A percentile compares a stretch with the other conserved stretches of the same genome.
These are phyloP conservation scores for Penicillium sp. DNA, from an alignment of 2,329 filamentous ascomycete genomes.

Conservation along the genomic window DNA sequence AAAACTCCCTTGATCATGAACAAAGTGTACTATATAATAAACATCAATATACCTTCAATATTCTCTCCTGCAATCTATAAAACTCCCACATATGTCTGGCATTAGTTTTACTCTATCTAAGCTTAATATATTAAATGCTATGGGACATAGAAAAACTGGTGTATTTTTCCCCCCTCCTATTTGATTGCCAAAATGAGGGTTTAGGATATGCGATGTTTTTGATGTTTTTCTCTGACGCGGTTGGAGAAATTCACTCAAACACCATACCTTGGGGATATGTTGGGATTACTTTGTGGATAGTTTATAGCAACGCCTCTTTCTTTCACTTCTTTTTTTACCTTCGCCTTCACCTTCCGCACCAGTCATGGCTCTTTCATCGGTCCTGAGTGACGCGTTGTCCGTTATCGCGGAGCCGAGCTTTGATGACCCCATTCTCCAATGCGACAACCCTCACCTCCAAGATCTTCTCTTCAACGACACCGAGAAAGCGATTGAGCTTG, in stretches of 20 bases:
- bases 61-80: neutral
- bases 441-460: conserved; percentile 22
- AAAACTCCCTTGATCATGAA: conserved; percentile 2
- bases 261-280: neutral
- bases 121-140: neutral
- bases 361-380: conserved; percentile 24
- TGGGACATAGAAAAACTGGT: neutral
- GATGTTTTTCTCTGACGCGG: neutral
- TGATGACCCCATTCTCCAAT: conserved; percentile 39
- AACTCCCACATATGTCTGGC: neutral
- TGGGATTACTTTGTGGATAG: neutral
- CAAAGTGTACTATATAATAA: conserved; percentile 12
- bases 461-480: conserved; percentile 32
- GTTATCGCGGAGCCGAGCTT: conserved; percentile 28
- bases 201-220: neutral
- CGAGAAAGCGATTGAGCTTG: conserved; percentile 47
- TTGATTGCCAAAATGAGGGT: neutral
- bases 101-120: neutral
- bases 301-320: neutral
- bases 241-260: neutral
- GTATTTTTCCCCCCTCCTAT: too few relatives aligned
- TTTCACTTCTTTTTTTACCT: neutral
- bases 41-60: neutral
- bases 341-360: neutral
- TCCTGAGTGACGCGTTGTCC: conserved; percentile 27